Conservation (phyloP, 768 basidiomycete genomes). For the Suillus weaverae region DNA sequence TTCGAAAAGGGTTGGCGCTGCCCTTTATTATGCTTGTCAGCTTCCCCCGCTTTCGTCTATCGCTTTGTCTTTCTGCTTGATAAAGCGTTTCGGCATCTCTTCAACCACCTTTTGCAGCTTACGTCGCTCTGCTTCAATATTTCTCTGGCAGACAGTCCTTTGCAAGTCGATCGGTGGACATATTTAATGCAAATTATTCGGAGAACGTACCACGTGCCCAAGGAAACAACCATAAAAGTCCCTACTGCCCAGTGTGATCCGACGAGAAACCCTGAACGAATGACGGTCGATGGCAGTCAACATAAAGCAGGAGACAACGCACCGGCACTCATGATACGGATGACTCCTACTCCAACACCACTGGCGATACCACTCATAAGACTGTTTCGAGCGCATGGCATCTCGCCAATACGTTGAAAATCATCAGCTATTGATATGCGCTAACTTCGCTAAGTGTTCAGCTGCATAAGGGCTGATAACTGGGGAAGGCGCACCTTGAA, state of each 20-base stretch:
- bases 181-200: background rate
- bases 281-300: slow-evolving; percentile 5
- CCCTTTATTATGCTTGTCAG: background rate
- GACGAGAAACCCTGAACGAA: slow-evolving; percentile 51
- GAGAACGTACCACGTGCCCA: slow-evolving; percentile 64
- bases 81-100: slow-evolving; percentile 54
- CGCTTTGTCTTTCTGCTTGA: slow-evolving; percentile 40
- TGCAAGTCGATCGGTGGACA: slow-evolving; percentile 5
- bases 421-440: slow-evolving; percentile 51
- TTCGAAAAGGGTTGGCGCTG: background rate
- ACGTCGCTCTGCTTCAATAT: slow-evolving; percentile 52
- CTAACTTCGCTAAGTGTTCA: slow-evolving; percentile 38
- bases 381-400: slow-evolving; percentile 78
- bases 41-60: slow-evolving; percentile 11
- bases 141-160: slow-evolving; percentile 67
- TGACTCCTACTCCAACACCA: slow-evolving; percentile 73
- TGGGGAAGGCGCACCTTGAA: slow-evolving; percentile 27
- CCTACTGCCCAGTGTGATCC: slow-evolving; percentile 82
- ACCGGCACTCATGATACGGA: slow-evolving; percentile 69
- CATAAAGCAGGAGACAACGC: slow-evolving; percentile 27
- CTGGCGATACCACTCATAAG: slow-evolving; percentile 78
- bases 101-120: slow-evolving; percentile 59
- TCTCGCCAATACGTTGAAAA: slow-evolving; percentile 59
- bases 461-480: background rate
- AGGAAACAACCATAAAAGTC: slow-evolving; percentile 66